Base-by-base conservation (phyloP, 345 rosid genomes). In the Citrus medica region DNA sequence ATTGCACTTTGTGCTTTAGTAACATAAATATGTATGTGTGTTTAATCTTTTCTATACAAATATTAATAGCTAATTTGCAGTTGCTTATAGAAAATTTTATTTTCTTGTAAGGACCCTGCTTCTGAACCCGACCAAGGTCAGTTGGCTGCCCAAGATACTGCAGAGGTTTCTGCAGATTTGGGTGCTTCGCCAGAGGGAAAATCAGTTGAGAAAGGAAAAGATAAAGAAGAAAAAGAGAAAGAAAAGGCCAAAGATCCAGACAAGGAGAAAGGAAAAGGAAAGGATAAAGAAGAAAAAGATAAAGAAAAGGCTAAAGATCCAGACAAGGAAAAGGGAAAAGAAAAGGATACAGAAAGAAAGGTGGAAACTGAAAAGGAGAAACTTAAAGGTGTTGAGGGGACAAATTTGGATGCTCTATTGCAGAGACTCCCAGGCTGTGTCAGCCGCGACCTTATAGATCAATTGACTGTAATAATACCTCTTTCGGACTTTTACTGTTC, bases 361-460 rank as follows among this genome's bases (percentile, higher is more conserved):
- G 80, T 86, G 76, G 99, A 96, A 79, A 83, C 70, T 76, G 98
- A 94, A 71, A 96, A 92, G 87, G 98, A 96, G 81, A 94, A 92
- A 84, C 90, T 88, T 70, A 96, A 92, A 90, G 90, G 91, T 76
- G 81, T 87, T 75, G 99, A 96, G 81, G 99, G 94, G 77, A 85
- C 98, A 70, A 96, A 84, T 87, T 85, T 96, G 84, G 99, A 96
- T 88, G 92, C 98, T 79, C 80, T 97, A 73, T 78, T 94, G 85
- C 99, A 92, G 83, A 89, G 99, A 86, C 98, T 97, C 25, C 98
- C 96, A 14, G 95, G 98, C 79, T 94, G 95, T 48, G 97, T 97
- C 65, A 87, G 96, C 88, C 95, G 99, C 63, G 99, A 94, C 84
- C 98, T 97, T 76, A 97, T 97, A 77, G 99, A 97, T 88, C 99